Evolutionary conservation across 2,329 filamentous ascomycete genomes (phyloP).

Genomic region (Stylonectria norvegica): DNA sequence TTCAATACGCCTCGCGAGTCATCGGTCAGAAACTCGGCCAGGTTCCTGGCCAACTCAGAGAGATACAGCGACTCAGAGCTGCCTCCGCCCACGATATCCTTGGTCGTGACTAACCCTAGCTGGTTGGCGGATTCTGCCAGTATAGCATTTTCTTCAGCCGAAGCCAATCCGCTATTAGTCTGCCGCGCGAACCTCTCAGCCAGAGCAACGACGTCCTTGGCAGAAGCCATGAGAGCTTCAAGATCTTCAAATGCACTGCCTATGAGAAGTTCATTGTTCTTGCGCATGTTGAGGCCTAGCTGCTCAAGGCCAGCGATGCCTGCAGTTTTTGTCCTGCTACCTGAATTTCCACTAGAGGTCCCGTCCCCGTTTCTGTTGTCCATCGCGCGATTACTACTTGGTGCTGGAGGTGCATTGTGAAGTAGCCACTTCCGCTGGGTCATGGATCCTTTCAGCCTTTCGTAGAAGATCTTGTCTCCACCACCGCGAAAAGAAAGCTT

Average conservation of each 20-base stretch:
- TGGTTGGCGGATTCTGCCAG: constrained; percentile 75
- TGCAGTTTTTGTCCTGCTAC: constrained; percentile 56
- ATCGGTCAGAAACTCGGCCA: constrained; percentile 87
- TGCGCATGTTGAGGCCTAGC: constrained; percentile 76
- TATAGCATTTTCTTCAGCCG: constrained; percentile 68
- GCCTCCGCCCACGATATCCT: constrained; percentile 81
- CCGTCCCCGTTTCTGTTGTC: constrained; percentile 35
- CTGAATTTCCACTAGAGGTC: constrained; percentile 23
- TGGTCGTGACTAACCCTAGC: constrained; percentile 86
- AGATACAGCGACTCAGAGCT: constrained; percentile 81
- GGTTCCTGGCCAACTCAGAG: constrained; percentile 77
- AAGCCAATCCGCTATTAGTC: constrained; percentile 55
- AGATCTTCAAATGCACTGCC: constrained; percentile 94
- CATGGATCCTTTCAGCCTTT: constrained; percentile 81
- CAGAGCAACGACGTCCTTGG: constrained; percentile 91
- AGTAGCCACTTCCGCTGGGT: constrained; percentile 95
- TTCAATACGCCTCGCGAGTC: constrained; percentile 74
- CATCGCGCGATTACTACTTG: constrained; percentile 50
- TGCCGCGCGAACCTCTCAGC: constrained; percentile 83
- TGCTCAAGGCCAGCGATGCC: constrained; percentile 92
- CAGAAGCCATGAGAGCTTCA: constrained; percentile 94
- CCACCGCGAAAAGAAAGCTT: constrained; percentile 90
- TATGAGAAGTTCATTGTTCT: constrained; percentile 90
- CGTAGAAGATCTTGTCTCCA: constrained; percentile 86
- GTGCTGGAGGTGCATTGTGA: constrained; percentile 83